Percentiles rank a stretch among this genome's conserved stretches.
These are phyloP conservation scores for Pezicula carpinea DNA, from an alignment of 2,329 filamentous ascomycete genomes.

Conservation along the genomic window DNA sequence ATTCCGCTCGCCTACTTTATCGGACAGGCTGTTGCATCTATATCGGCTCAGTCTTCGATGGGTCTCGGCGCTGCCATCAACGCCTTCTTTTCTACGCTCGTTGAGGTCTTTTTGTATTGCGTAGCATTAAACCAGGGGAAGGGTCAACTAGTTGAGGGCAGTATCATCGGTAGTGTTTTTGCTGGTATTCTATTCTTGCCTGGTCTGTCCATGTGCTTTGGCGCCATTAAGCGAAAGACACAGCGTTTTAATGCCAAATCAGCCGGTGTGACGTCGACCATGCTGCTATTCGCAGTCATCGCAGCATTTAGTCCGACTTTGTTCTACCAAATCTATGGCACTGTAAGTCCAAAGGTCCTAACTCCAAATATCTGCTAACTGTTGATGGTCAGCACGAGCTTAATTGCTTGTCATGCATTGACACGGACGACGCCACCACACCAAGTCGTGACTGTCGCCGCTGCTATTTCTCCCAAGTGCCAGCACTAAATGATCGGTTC, in stretches of 20 bases:
- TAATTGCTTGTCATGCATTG: conserved; percentile 67
- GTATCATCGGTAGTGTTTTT: conserved; percentile 96
- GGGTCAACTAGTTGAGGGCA: conserved; percentile 87
- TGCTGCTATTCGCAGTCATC: conserved; percentile 94
- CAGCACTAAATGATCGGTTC: conserved; percentile 80
- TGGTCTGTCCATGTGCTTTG: conserved; percentile 97
- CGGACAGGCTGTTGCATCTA: conserved; percentile 94
- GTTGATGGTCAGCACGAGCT: conserved; percentile 68
- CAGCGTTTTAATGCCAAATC: conserved; percentile 97
- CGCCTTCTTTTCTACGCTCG: conserved; percentile 94
- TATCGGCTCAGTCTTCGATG: conserved; percentile 98
- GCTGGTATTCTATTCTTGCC: conserved; percentile 93
- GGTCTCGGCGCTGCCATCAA: conserved; percentile 95
- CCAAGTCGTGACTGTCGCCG: conserved; percentile 72
- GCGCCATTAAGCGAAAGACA: conserved; percentile 94
- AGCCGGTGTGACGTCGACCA: conserved; percentile 93
- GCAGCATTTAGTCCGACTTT: conserved; percentile 92
- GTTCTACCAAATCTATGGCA: conserved; percentile 98
- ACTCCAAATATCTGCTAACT: conserved; percentile 29
- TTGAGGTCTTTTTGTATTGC: conserved; percentile 97
- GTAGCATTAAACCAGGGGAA: conserved; percentile 91
- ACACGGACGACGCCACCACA: conserved; percentile 32
- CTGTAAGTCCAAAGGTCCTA: conserved; percentile 44
- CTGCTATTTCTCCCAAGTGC: conserved; percentile 89
- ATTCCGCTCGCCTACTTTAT: conserved; percentile 98